phyloP scores from a whole-genome alignment of 345 rosid species.

The Clausena lansium region DNA sequence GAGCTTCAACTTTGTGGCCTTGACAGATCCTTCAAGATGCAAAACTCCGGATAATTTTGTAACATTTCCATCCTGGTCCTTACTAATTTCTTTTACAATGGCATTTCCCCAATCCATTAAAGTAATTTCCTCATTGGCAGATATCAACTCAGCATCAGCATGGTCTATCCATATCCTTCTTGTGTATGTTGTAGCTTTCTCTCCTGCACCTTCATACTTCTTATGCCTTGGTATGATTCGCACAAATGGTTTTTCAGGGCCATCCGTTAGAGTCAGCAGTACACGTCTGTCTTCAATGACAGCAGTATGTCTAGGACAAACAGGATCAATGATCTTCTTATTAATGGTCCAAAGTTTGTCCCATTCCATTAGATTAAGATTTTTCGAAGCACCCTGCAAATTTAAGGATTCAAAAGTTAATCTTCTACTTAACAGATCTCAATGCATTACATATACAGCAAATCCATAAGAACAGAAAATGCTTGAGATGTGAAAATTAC shows the following conservation, averaged over 20 bases:
- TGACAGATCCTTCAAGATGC: slow-evolving; percentile 85
- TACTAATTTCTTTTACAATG: slow-evolving; percentile 59
- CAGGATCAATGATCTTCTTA: slow-evolving; percentile 92
- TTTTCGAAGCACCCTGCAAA: slow-evolving; percentile 75
- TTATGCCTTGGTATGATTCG: slow-evolving; percentile 84
- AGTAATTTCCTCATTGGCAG: slow-evolving; percentile 77
- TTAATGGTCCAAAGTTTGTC: slow-evolving; percentile 97
- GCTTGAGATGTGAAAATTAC: not conserved
- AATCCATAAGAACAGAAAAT: not conserved
- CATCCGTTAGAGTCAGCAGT: slow-evolving; percentile 60
- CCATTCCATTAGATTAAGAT: slow-evolving; percentile 98
- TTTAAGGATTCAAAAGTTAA: not conserved
- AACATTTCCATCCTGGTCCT: slow-evolving; percentile 60
- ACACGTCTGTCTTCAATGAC: slow-evolving; percentile 78
- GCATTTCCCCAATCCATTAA: slow-evolving; percentile 97
- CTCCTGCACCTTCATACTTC: slow-evolving; percentile 89
- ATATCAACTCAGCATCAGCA: slow-evolving; percentile 66
- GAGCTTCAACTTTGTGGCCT: slow-evolving; percentile 86
- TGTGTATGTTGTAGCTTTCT: slow-evolving; percentile 79
- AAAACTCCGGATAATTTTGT: slow-evolving; percentile 55
- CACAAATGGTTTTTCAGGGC: slow-evolving; percentile 75
- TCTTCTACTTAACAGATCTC: not conserved
- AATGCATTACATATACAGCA: not conserved
- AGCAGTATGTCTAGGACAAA: slow-evolving; percentile 96
- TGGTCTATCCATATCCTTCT: slow-evolving; percentile 79